Percentiles rank a stretch among this genome's conserved stretches.
phyloP scores from a whole-genome alignment of 441 rosid species.

The Gossypium trilobum region DNA sequence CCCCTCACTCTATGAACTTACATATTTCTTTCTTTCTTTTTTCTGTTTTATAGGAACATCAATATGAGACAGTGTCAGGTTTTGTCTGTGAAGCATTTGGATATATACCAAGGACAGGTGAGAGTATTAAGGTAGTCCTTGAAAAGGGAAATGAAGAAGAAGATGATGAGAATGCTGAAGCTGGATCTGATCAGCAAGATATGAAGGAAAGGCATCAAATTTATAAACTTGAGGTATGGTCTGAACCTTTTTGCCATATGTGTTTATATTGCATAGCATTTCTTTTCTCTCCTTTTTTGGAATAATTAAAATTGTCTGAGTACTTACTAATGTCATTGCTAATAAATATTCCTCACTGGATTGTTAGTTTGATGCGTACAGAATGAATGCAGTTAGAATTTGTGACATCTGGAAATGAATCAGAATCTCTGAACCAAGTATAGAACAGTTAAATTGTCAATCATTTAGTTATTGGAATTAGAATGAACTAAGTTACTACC shows the following conservation, averaged over 20 bases:
- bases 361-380: neutral
- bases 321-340: neutral
- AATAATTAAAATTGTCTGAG: neutral
- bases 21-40: neutral
- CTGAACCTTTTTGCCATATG: constrained; percentile 9
- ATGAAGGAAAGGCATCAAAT: constrained; percentile 55
- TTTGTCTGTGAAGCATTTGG: constrained; percentile 95
- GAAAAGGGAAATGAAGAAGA: constrained; percentile 79
- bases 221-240: constrained; percentile 77
- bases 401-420: neutral
- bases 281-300: neutral
- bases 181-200: constrained; percentile 61
- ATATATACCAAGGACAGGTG: constrained; percentile 94
- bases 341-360: neutral
- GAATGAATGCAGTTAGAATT: neutral
- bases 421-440: neutral
- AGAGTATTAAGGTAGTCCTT: constrained; percentile 66
- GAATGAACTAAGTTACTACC: neutral
- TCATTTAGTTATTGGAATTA: neutral
- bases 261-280: neutral
- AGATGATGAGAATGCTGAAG: constrained; percentile 42
- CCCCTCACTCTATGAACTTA: neutral
- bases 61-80: constrained; percentile 96
- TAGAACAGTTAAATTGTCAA: neutral
- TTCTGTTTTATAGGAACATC: constrained; percentile 59